phyloP scores from a whole-genome alignment of 805 yeast genomes.

The Spencermartinsiella europaea region DNA sequence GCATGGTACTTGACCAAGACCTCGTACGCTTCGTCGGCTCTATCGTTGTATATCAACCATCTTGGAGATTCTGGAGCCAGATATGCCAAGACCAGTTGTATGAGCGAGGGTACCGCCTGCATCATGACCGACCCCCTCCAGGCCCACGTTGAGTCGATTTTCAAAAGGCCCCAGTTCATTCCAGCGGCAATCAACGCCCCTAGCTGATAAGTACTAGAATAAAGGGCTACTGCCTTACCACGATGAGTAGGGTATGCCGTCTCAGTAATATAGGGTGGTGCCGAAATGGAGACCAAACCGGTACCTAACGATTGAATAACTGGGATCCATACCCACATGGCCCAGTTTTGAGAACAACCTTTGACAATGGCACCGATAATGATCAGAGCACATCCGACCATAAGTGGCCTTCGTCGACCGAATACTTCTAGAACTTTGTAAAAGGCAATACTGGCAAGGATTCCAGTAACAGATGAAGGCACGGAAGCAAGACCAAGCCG shows the following conservation, averaged over 20 bases:
- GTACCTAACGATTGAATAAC: background rate
- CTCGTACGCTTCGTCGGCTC: slow-evolving; percentile 20
- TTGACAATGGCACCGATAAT: slow-evolving; percentile 53
- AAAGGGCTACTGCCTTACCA: background rate
- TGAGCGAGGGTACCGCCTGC: background rate
- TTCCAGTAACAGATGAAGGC: slow-evolving; percentile 47
- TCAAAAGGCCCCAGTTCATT: background rate
- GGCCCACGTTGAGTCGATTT: background rate
- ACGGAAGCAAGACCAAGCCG: slow-evolving; percentile 12
- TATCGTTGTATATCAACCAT: slow-evolving; percentile 1
- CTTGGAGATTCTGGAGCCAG: slow-evolving; percentile 2
- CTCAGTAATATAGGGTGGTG: slow-evolving; percentile 1
- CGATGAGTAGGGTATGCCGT: background rate
- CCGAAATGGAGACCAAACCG: background rate
- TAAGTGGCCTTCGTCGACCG: slow-evolving; percentile 60
- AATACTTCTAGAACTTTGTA: slow-evolving; percentile 51
- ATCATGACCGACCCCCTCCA: background rate
- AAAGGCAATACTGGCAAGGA: slow-evolving; percentile 60
- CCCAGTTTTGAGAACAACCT: slow-evolving; percentile 29
- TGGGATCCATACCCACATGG: background rate
- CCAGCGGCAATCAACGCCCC: slow-evolving; percentile 1
- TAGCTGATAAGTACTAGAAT: background rate
- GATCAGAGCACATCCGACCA: slow-evolving; percentile 49
- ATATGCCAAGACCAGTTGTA: background rate
- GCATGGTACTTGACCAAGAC: slow-evolving; percentile 1